Percentiles rank a stretch among this genome's conserved stretches.
Evolutionary conservation across 306 rosid species (phyloP).

Genomic region (Quercus cerris): DNA sequence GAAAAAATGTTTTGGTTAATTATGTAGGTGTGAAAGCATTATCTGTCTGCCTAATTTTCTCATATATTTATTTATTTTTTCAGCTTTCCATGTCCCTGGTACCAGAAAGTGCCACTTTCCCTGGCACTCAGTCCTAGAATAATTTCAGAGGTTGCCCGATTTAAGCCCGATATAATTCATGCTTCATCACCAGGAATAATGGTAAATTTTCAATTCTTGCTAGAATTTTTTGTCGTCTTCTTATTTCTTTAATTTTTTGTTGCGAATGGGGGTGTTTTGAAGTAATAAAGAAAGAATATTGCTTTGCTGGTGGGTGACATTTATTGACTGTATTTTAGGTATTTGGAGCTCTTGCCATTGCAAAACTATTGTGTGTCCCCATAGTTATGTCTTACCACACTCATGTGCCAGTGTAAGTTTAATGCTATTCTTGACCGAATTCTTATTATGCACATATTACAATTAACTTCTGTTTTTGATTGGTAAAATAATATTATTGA

Average conservation of each 20-base stretch:
- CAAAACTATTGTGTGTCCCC: conserved; percentile 81
- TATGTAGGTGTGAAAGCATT: background rate
- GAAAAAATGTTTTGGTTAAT: background rate
- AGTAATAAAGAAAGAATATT: background rate
- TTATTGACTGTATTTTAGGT: conserved; percentile 51
- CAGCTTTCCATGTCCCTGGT: conserved; percentile 95
- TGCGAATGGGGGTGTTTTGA: background rate
- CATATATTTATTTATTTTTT: conserved; percentile 7
- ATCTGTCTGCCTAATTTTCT: background rate
- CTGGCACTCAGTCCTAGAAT: conserved; percentile 99
- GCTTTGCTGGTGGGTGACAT: conserved; percentile 2
- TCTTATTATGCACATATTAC: conserved; percentile 2
- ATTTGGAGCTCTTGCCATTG: conserved; percentile 89
- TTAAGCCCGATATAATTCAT: conserved; percentile 98
- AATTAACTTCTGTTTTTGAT: background rate
- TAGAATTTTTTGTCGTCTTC: conserved; percentile 4
- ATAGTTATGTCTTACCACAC: conserved; percentile 99
- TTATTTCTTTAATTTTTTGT: background rate
- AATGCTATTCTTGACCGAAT: conserved; percentile 15
- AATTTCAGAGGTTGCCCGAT: conserved; percentile 88
- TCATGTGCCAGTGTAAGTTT: conserved; percentile 92
- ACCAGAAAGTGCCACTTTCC: conserved; percentile 96
- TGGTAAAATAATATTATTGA: too few relatives aligned
- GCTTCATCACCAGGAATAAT: conserved; percentile 99
- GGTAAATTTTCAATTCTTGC: conserved; percentile 37